These are phyloP conservation scores for Clarireedia monteithiana DNA, from an alignment of 2,329 filamentous ascomycete genomes.

Conservation along the genomic window DNA sequence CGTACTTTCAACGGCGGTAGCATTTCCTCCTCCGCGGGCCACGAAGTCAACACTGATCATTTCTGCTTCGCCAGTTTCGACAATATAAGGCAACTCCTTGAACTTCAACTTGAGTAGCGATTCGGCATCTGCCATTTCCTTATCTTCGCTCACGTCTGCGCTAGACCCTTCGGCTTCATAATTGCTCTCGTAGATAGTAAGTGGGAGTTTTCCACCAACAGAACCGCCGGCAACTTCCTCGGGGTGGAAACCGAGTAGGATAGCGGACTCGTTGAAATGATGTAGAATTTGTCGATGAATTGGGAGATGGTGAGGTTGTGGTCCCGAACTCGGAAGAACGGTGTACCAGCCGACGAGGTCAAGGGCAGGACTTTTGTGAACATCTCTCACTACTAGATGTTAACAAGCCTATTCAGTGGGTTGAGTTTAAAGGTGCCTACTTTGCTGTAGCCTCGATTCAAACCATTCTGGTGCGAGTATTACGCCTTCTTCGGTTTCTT, in stretches of 20 bases:
- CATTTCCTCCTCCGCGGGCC: slow-evolving; percentile 75
- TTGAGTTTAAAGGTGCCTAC: slow-evolving; percentile 42
- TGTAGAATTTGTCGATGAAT: slow-evolving; percentile 73
- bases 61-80: slow-evolving; percentile 92
- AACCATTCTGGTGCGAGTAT: slow-evolving; percentile 68
- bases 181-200: slow-evolving; percentile 84
- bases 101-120: slow-evolving; percentile 59
- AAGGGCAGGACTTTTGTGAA: slow-evolving; percentile 76
- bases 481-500: slow-evolving; percentile 43
- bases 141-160: slow-evolving; percentile 51
- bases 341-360: slow-evolving; percentile 93
- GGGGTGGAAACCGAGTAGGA: slow-evolving; percentile 83
- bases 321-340: slow-evolving; percentile 64
- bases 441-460: slow-evolving; percentile 70
- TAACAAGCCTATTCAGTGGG: neutral
- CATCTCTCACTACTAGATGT: slow-evolving; percentile 61
- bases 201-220: slow-evolving; percentile 71
- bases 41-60: slow-evolving; percentile 98
- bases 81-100: slow-evolving; percentile 72
- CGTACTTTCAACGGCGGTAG: slow-evolving; percentile 47
- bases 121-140: slow-evolving; percentile 63
- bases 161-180: slow-evolving; percentile 58
- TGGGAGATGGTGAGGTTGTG: slow-evolving; percentile 56
- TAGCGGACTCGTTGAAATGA: slow-evolving; percentile 70
- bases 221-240: slow-evolving; percentile 44